Conservation (phyloP, 805 yeast genomes). For the Schizosaccharomyces lindneri region DNA sequence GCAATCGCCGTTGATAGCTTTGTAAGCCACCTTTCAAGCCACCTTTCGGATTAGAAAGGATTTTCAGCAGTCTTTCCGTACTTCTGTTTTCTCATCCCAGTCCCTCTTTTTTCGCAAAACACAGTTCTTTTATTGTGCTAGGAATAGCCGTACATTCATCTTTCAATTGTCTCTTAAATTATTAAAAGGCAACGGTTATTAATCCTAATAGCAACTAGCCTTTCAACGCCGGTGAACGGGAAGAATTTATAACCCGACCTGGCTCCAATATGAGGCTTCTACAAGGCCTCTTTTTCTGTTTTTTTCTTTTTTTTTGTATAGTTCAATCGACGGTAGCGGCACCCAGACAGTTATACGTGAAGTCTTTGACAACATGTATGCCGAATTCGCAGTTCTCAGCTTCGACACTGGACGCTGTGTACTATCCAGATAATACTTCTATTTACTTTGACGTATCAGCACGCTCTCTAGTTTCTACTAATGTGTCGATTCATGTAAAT, state of each 20-base stretch:
- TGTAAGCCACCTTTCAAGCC: no score
- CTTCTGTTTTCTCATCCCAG: no score
- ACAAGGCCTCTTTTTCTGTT: not conserved
- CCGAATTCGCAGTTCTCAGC: conserved; percentile 69
- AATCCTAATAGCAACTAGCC: no score
- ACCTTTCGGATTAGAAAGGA: no score
- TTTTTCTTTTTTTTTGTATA: not conserved
- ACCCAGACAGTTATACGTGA: not conserved
- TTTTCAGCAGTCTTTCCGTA: no score
- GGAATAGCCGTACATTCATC: no score
- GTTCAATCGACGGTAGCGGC: not conserved
- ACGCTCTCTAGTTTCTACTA: conserved; percentile 48
- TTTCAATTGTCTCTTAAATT: no score
- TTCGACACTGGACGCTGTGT: conserved; percentile 50
- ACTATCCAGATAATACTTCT: conserved; percentile 38
- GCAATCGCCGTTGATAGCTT: no score
- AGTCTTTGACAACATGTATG: conserved; percentile 58
- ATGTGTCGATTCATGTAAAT: conserved; percentile 38
- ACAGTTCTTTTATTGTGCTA: no score
- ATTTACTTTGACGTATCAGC: conserved; percentile 50
- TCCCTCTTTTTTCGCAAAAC: no score
- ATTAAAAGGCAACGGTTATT: no score
- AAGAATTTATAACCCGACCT: not conserved
- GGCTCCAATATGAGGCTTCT: not conserved
- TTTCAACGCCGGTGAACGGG: no score